Evolutionary conservation across 805 yeast genomes (phyloP), one percentile per base, ranked within the genome.

Genomic region (Suhomyces canberraensis): DNA sequence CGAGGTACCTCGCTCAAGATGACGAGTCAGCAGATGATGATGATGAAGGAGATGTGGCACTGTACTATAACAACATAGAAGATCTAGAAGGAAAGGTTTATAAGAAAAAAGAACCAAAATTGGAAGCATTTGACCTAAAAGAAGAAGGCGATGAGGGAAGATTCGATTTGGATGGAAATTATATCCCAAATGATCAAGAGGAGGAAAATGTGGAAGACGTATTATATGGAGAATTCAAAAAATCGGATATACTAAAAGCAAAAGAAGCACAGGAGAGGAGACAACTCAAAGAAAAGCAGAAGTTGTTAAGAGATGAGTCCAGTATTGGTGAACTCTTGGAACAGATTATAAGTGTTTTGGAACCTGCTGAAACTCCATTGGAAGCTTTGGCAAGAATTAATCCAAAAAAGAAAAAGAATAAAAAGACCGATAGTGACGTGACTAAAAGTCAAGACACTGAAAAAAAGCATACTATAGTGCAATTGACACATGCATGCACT

Each of bases 151-250:
- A 71, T 36, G 77, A 73, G 31, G 91, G 89, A 2, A 54, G 55
- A 3, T 79, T 80, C 50, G 88, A 81, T 46, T 66, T 60, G 25
- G 75, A 73, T 26, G 87, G 88, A 1, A 80, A 78, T 46, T 82
- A 64, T 46, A 60, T 78, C 14, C 60, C 71, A 17, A 57, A 60
- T 11, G 69, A 66, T 3, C 61, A 62, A 3, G 40, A 45, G 8
- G 59, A 58, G 8, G 60, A 54, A 4, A 51, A 48, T 7, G 26
- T 13, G 7, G 45, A 53, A 54, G 50, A 27, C 64, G 60, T 19
- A 56, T 70, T 75, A 70, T 49, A 71, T 24, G 45, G 45, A 14
- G 69, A 60, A 4, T 31, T 60, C 4, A 57, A 60, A 26, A 55
- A 56, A 39, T 44, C 48, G 15, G 76, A 71, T 32, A 63, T 71